Evolutionary conservation across 805 yeast species (phyloP), one percentile per base, ranked within the genome.

Genomic region (Komagataella ulmi): DNA sequence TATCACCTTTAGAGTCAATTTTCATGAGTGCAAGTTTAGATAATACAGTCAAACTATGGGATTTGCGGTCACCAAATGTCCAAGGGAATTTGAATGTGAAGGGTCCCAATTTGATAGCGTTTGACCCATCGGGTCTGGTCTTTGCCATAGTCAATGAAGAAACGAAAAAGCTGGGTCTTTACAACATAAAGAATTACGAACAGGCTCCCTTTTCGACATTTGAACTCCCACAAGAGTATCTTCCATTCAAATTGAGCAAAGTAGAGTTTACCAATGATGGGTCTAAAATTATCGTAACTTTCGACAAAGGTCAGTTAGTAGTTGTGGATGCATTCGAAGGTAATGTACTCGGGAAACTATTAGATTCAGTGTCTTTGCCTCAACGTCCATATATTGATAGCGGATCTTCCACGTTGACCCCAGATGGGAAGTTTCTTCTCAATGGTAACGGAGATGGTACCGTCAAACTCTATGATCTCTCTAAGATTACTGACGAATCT

Each of bases 21-120:
- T 77, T 86, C 61, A 58, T 86, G 7, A 80, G 86, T 46, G 74
- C 90, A 0, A 77, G 95, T 0, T 64, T 76, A 52, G 99, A 93
- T 63, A 76, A 83, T 51, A 80, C 96, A 0, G 85, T 89, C 1
- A 78, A 93, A 56, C 57, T 86, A 6, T 93, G 99, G 99, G 98
- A 93, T 66, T 63, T 85, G 23, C 71, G 91, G 57, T 72, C 84
- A 0, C 71, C 86, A 1, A 73, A 77, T 53, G 77, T 85, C 17
- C 81, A 78, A 53, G 93, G 95, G 0, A 66, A 75, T 3, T 61
- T 82, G 21, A 79, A 77, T 19, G 72, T 77, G 44, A 75, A 79
- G 14, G 71, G 74, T 12, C 81, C 86, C 36, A 49, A 52, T n/a
- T 65, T 80, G 24, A 71, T 83, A 10, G 85, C 93, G 0, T 78